Conservation (phyloP, 2,329 filamentous ascomycete species). For the Scytalidium lignicola region DNA sequence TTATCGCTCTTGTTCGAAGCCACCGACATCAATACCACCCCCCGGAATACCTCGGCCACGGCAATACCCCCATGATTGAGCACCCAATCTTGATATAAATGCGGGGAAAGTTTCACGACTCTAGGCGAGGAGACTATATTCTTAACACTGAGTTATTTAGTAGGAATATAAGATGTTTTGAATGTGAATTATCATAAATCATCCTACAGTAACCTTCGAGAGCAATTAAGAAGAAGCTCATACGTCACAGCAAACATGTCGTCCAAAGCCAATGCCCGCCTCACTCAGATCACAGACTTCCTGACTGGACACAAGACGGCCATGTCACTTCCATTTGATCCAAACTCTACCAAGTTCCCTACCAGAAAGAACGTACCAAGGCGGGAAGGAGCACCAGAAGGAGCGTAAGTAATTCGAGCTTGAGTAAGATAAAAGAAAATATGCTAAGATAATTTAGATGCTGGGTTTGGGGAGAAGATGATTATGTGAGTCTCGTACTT, state of each 20-base stretch:
- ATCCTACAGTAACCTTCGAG: no score
- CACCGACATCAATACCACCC: not conserved
- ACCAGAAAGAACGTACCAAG: constrained; percentile 21
- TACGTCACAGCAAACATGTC: not conserved
- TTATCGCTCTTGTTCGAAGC: no score
- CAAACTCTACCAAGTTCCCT: constrained; percentile 25
- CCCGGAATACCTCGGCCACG: not conserved
- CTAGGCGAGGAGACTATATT: no score
- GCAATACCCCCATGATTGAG: not conserved
- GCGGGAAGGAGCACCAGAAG: constrained; percentile 23
- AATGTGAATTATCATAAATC: no score
- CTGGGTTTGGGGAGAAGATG: constrained; percentile 27
- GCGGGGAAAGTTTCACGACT: no score
- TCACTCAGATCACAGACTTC: constrained; percentile 21
- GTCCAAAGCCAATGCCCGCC: constrained; percentile 14
- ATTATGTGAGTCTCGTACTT: constrained; percentile 15
- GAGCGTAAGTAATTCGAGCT: constrained; percentile 17
- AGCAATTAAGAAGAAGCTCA: no score
- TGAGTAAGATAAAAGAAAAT: not conserved
- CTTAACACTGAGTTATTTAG: no score
- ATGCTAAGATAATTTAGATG: constrained; percentile 12
- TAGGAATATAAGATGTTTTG: no score
- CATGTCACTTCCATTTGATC: constrained; percentile 22
- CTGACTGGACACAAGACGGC: constrained; percentile 20
- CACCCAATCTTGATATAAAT: not conserved